These are phyloP conservation scores for Coriaria nepalensis DNA, from an alignment of 306 rosid genomes.

Conservation along the genomic window DNA sequence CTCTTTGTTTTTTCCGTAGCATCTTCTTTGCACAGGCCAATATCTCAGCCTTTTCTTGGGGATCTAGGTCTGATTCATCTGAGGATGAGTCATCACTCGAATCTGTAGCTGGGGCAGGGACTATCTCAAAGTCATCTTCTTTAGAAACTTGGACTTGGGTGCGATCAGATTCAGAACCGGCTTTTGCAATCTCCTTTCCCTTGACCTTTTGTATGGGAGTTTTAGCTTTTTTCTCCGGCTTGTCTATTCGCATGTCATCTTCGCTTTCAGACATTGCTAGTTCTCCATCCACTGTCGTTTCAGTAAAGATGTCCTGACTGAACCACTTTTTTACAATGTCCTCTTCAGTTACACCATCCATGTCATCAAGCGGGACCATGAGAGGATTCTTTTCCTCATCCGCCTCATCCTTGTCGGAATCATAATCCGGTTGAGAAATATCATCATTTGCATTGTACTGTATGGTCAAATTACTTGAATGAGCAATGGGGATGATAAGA, in stretches of 20 bases:
- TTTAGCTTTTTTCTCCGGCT: slow-evolving; percentile 19
- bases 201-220: slow-evolving; percentile 18
- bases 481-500: background rate
- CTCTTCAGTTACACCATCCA: slow-evolving; percentile 49
- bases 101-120: slow-evolving; percentile 75
- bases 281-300: slow-evolving; percentile 66
- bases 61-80: slow-evolving; percentile 43
- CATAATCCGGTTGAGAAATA: slow-evolving; percentile 37
- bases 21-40: slow-evolving; percentile 76
- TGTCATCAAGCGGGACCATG: slow-evolving; percentile 64
- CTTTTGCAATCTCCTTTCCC: slow-evolving; percentile 13
- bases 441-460: slow-evolving; percentile 52
- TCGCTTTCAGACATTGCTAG: slow-evolving; percentile 37
- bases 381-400: slow-evolving; percentile 70
- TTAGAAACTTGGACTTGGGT: slow-evolving; percentile 25
- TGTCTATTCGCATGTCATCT: slow-evolving; percentile 52
- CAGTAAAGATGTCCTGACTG: slow-evolving; percentile 78
- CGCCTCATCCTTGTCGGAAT: slow-evolving; percentile 56
- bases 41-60: slow-evolving; percentile 52
- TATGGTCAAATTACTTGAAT: slow-evolving; percentile 7
- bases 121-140: slow-evolving; percentile 55
- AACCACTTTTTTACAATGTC: slow-evolving; percentile 74
- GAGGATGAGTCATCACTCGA: slow-evolving; percentile 70
- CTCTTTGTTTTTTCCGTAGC: slow-evolving; percentile 65
- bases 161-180: background rate